Base-by-base conservation (phyloP, 2,329 filamentous ascomycete genomes). In the Colletotrichum sp. region DNA sequence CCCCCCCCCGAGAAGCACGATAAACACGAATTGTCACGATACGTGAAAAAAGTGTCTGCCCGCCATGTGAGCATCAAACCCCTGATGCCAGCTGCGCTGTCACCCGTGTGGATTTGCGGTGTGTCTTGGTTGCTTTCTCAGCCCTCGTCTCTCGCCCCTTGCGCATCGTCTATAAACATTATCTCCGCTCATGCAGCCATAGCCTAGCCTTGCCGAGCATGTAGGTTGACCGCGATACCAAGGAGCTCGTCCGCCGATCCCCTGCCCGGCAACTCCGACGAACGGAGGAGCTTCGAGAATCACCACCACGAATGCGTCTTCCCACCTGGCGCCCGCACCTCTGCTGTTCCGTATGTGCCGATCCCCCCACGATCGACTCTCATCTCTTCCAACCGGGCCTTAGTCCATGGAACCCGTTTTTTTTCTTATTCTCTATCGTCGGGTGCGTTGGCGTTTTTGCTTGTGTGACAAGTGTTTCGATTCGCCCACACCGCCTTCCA, bases 271-370 rank as follows among this genome's bases (percentile, higher is more conserved):
- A 65, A 64, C 43, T 73, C 73, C 73, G 73, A 73, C 64, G 18
- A 73, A 75, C 70, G 73, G 70, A 75, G 73, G 70, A 73, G 73
- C 73, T 71, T 68, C 70, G 52, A 71, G 16, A 64, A 30, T 34
- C 57, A 70, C 36, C 52, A 70, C 57, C 26, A 52, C 36, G 26
- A 7, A 43, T 16, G 28, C 13, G 32, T 48, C 68, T 67, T 61
- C 68, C 55, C n/a, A 32, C 66, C 34, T 64, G 28, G 57, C 36
- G 34, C 61, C 48, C 63, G 64, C 69, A 55, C 71, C 43, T 39
- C 64, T 48, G 64, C 24, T 68, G 64, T 73, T 69, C 73, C 73
- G 64, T 67, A 34, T n/a, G 64, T 69, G 73, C 73, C 64, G 70
- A 75, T 74, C 73, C 12, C 73, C 43, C 70, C 64, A 68, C 57